Evolutionary conservation across 2,329 filamentous ascomycete species (phyloP), one percentile per base, ranked within the genome.

Genomic region (Aotearoamyces nothofagi): DNA sequence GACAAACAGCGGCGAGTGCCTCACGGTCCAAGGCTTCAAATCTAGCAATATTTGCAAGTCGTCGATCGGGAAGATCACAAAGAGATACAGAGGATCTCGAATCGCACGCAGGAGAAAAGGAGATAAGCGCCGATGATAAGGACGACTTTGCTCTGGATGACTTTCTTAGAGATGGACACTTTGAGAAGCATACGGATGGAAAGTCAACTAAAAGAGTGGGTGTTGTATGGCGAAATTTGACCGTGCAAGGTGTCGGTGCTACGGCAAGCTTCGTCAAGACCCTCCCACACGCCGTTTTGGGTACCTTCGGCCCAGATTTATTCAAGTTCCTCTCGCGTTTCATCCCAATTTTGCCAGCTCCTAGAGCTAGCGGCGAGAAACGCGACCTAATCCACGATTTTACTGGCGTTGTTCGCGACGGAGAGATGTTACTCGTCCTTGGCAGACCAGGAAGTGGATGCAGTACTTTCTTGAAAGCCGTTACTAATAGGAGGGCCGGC

Each of bases 281-380:
- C 0, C 54, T 87, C 0, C 79, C 80, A 0, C 66, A 80, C 38
- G 80, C 80, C 3, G 61, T 87, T 20, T 37, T 83, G 4, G 78
- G 78, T 13, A 84, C 79, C 0, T 87, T 90, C 47, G 81, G 81
- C 0, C 80, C 80, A 0, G 81, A 92, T 47, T 58, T 81, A 26
- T 63, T 75, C 34, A 67, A 67, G 3, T 81, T 77, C 0, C 50
- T 74, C 28, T 82, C 92, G 56, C 56, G 92, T 4, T 62, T 92
- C 30, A 65, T 87, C 42, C n/a, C n/a, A n/a, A n/a, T n/a, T n/a
- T 32, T 47, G 12, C 44, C 42, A 8, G 32, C 34, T 16, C 35
- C 36, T 13, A 44, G 44, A n/a, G 26, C 37, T 9, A 16, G 34
- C 14, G 37, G 36, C 9, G 33, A 38, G 15, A 44, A 32, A 14